phyloP scores from a whole-genome alignment of 78 protist species.

The Isochrysis galbana region DNA sequence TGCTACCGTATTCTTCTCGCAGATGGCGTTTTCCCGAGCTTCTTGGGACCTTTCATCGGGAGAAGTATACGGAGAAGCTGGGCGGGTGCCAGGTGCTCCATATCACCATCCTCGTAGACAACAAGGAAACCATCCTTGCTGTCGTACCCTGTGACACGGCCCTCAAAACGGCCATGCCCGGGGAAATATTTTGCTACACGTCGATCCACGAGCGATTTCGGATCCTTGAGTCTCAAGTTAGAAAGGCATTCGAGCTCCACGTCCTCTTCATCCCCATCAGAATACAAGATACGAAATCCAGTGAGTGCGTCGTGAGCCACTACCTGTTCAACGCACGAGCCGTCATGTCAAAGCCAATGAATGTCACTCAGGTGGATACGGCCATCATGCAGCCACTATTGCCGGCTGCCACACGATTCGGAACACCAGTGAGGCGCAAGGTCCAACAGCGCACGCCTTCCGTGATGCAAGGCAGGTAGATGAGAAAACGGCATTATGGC shows the following conservation, averaged over 20 bases:
- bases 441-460: too few relatives aligned
- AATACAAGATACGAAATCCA: neutral
- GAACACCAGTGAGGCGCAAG: too few relatives aligned
- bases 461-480: too few relatives aligned
- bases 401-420: too few relatives aligned
- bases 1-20: too few relatives aligned
- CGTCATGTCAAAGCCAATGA: too few relatives aligned
- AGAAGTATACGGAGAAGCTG: neutral
- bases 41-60: neutral
- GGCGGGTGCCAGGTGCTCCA: neutral
- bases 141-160: neutral
- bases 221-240: neutral
- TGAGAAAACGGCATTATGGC: too few relatives aligned
- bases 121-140: neutral
- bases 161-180: neutral
- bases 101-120: neutral
- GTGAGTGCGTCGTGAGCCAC: too few relatives aligned
- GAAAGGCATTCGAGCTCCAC: neutral
- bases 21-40: too few relatives aligned
- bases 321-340: too few relatives aligned
- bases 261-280: constrained; percentile 2
- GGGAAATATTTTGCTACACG: neutral
- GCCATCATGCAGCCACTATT: too few relatives aligned
- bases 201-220: neutral
- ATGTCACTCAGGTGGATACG: too few relatives aligned